phyloP scores from a whole-genome alignment of 306 rosid genomes.

The Trichosanthes cucumerina region DNA sequence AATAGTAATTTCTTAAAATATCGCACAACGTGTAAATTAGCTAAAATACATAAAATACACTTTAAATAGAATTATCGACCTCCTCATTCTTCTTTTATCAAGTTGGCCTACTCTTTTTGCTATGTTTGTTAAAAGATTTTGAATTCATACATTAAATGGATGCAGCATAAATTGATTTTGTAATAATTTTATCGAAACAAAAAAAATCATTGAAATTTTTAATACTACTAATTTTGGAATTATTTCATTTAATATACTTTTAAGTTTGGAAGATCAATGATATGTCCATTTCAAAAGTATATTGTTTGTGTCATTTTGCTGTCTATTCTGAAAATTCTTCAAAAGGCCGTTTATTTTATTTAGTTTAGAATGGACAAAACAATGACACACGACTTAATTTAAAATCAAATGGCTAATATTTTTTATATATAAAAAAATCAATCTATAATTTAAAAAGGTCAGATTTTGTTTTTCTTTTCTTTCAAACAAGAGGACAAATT shows the following conservation, averaged over 20 bases:
- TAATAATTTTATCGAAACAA: neutral
- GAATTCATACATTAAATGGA: neutral
- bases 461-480: neutral
- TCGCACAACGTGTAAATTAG: neutral
- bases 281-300: neutral
- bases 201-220: neutral
- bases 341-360: neutral
- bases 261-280: neutral
- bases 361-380: neutral
- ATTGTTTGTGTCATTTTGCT: neutral
- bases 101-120: neutral
- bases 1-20: too few species aligned
- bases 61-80: too few species aligned
- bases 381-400: neutral
- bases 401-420: neutral
- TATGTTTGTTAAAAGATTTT: neutral
- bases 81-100: too few species aligned
- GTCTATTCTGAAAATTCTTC: slow-evolving; percentile 5
- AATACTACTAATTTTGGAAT: neutral
- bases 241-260: neutral
- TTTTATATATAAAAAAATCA: neutral
- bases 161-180: neutral
- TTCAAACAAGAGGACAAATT: neutral
- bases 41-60: neutral
- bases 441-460: neutral